Conservation (phyloP, 805 yeast genomes). For the Lipomyces yamadae region DNA sequence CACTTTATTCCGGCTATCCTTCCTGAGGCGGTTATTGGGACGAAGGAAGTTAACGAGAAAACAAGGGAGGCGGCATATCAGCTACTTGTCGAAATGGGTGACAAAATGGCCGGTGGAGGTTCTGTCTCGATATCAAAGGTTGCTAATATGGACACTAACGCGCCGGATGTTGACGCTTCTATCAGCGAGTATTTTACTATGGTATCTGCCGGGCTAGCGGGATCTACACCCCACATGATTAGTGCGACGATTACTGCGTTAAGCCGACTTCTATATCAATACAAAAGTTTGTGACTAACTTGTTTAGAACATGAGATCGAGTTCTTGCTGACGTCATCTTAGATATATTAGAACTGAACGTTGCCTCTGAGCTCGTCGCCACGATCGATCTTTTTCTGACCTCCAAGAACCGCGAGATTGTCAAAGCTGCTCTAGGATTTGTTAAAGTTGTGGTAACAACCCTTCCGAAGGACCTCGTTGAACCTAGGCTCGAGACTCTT, state of each 20-base stretch:
- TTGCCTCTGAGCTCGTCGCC: slow-evolving; percentile 74
- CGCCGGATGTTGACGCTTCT: slow-evolving; percentile 69
- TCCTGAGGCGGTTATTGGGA: slow-evolving; percentile 86
- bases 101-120: slow-evolving; percentile 70
- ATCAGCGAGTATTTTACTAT: slow-evolving; percentile 86
- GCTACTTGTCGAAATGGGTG: slow-evolving; percentile 78
- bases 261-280: slow-evolving; percentile 85
- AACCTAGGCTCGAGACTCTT: slow-evolving; percentile 66
- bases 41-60: slow-evolving; percentile 92
- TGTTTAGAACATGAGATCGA: not conserved
- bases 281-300: slow-evolving; percentile 17
- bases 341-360: slow-evolving; percentile 60
- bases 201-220: slow-evolving; percentile 95
- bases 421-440: slow-evolving; percentile 91
- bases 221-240: slow-evolving; percentile 92
- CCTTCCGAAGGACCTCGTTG: slow-evolving; percentile 77
- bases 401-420: slow-evolving; percentile 89
- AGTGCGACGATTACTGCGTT: slow-evolving; percentile 94
- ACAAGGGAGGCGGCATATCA: slow-evolving; percentile 81
- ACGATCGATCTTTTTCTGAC: slow-evolving; percentile 90
- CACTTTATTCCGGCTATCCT: slow-evolving; percentile 79
- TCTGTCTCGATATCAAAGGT: slow-evolving; percentile 65
- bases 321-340: slow-evolving; percentile 48
- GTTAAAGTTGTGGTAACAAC: slow-evolving; percentile 86
- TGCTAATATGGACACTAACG: slow-evolving; percentile 64